These are phyloP conservation scores for Starmerella bacillaris DNA, from an alignment of 805 yeast genomes.

Conservation along the genomic window DNA sequence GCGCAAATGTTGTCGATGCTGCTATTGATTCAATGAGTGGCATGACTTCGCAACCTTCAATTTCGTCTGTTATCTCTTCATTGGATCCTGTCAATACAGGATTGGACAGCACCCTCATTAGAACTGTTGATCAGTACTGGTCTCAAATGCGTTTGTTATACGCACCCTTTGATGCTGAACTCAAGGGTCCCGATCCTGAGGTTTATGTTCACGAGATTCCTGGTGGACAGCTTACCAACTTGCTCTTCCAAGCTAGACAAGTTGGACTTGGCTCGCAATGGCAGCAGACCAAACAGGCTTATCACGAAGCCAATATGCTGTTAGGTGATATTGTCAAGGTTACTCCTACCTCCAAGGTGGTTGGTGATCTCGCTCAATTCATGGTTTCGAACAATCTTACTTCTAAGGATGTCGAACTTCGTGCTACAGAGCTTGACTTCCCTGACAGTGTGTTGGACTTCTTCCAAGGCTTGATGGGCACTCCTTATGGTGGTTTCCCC, in stretches of 20 bases:
- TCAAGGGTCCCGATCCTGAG: conserved; percentile 99
- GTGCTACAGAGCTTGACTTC: conserved; percentile 88
- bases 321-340: conserved; percentile 96
- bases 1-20: conserved; percentile 96
- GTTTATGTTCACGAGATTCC: conserved; percentile 97
- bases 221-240: conserved; percentile 97
- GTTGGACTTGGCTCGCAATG: conserved; percentile 94
- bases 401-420: conserved; percentile 65
- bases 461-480: conserved; percentile 98
- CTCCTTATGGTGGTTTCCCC: conserved; percentile 99
- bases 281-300: conserved; percentile 89
- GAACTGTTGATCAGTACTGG: conserved; percentile 90
- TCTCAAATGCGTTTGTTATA: conserved; percentile 94
- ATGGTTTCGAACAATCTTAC: conserved; percentile 91
- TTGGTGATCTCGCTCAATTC: conserved; percentile 98
- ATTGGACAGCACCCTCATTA: conserved; percentile 44
- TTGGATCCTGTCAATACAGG: conserved; percentile 67
- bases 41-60: conserved; percentile 93
- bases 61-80: conserved; percentile 82
- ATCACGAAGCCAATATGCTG: conserved; percentile 73
- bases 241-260: conserved; percentile 97
- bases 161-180: conserved; percentile 94
- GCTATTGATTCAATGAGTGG: conserved; percentile 97
- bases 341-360: conserved; percentile 98
- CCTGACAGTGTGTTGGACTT: conserved; percentile 96